These are phyloP conservation scores for Bruguiera parviflora DNA, from an alignment of 345 rosid species.

Conservation along the genomic window DNA sequence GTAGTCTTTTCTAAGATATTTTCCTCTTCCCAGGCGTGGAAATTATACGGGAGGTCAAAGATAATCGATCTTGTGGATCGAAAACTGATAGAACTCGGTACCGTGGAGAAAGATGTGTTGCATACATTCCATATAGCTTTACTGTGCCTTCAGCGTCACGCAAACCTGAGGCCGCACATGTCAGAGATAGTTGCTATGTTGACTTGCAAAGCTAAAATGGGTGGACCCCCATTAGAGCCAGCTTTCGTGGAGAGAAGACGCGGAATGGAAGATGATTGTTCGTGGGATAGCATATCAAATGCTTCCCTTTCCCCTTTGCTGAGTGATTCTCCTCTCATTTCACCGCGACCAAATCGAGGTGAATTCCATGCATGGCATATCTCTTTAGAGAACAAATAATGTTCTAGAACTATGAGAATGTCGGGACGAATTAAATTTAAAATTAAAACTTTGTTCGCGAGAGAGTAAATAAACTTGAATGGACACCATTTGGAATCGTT, in stretches of 20 bases:
- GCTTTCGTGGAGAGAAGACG: conserved; percentile 34
- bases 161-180: conserved; percentile 54
- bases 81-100: conserved; percentile 34
- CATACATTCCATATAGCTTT: conserved; percentile 49
- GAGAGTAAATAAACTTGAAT: no score
- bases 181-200: conserved; percentile 56
- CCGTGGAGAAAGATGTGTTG: conserved; percentile 37
- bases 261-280: conserved; percentile 22
- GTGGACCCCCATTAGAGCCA: conserved; percentile 37
- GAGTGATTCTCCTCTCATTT: conserved; percentile 27
- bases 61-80: conserved; percentile 47
- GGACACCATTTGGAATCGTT: no score
- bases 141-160: conserved; percentile 52
- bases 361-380: no score
- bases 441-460: no score
- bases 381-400: no score
- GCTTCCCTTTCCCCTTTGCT: conserved; percentile 38
- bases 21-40: conserved; percentile 51
- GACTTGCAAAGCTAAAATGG: conserved; percentile 39
- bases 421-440: no score
- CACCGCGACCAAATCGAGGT: background rate
- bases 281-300: conserved; percentile 47
- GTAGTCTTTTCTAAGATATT: background rate
- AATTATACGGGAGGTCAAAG: conserved; percentile 39
- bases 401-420: no score